phyloP scores from a whole-genome alignment of 768 basidiomycete genomes.

The Omphalotus guepiniiformis region DNA sequence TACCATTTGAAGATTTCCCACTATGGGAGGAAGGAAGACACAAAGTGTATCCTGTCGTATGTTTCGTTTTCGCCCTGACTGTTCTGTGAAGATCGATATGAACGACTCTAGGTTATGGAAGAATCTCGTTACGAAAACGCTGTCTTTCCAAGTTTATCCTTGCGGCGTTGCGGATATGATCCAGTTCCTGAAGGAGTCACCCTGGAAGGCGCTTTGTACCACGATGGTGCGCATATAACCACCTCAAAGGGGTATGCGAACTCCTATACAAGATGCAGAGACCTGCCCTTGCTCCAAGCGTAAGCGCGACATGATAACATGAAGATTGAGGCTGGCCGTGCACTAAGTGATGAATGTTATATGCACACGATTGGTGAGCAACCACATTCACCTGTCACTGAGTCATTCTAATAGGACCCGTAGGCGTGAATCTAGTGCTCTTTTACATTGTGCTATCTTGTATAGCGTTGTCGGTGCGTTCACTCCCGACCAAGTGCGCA shows the following conservation, averaged over 20 bases:
- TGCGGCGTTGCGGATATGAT: conserved; percentile 38
- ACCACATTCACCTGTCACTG: not conserved
- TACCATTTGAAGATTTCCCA: conserved; percentile 43
- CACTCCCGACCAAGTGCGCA: conserved; percentile 39
- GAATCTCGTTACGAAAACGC: conserved; percentile 50
- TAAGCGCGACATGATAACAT: conserved; percentile 39
- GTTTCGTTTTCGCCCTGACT: conserved; percentile 10
- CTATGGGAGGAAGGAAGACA: conserved; percentile 50
- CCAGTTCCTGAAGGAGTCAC: conserved; percentile 39
- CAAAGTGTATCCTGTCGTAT: conserved; percentile 48
- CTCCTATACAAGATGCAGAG: conserved; percentile 86
- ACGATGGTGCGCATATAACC: conserved; percentile 71
- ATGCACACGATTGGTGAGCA: conserved; percentile 51
- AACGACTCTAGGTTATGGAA: conserved; percentile 45
- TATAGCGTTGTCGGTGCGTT: conserved; percentile 60
- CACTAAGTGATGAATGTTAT: conserved; percentile 33
- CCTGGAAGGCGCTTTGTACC: conserved; percentile 43
- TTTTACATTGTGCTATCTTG: conserved; percentile 61
- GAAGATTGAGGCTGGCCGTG: conserved; percentile 15
- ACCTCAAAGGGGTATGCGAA: conserved; percentile 67
- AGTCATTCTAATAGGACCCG: not conserved
- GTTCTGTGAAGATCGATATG: not conserved
- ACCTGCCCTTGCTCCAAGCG: conserved; percentile 76
- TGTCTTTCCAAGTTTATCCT: conserved; percentile 61
- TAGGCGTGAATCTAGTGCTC: conserved; percentile 49